These are phyloP conservation scores for Fusarium coffeatum DNA, from an alignment of 2,329 filamentous ascomycete genomes.

Conservation along the genomic window DNA sequence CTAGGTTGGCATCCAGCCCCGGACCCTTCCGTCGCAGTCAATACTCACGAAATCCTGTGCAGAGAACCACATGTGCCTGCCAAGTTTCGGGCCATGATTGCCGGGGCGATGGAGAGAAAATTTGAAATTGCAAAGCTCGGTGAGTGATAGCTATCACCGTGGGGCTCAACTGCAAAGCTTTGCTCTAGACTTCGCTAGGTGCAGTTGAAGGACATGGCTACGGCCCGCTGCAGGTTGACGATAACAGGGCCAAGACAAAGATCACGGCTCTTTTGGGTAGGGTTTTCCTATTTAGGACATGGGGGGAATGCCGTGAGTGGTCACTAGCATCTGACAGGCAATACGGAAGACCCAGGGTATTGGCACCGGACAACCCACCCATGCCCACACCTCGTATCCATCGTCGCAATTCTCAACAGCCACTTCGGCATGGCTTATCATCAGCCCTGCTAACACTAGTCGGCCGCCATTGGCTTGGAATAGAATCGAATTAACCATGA, in stretches of 20 bases:
- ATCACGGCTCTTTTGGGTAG: conserved; percentile 29
- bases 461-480: conserved; percentile 40
- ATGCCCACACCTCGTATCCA: conserved; percentile 46
- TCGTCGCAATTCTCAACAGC: conserved; percentile 44
- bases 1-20: conserved; percentile 6
- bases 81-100: conserved; percentile 11
- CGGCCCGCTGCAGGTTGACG: conserved; percentile 21
- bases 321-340: conserved; percentile 38
- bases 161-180: conserved; percentile 28
- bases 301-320: conserved; percentile 37
- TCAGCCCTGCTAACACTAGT: conserved; percentile 41
- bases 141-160: conserved; percentile 30
- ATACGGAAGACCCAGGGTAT: conserved; percentile 41
- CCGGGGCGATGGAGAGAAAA: conserved; percentile 11
- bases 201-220: conserved; percentile 27
- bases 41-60: conserved; percentile 14
- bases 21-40: neutral
- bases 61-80: conserved; percentile 23
- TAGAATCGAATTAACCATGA: conserved; percentile 35
- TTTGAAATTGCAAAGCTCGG: conserved; percentile 24
- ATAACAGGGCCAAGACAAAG: conserved; percentile 32
- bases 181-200: conserved; percentile 34
- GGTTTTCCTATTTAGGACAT: conserved; percentile 37
- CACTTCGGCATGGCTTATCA: conserved; percentile 45
- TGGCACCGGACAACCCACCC: conserved; percentile 18